phyloP scores from a whole-genome alignment of 495 filamentous ascomycete genomes.

The Podospora pseudoanserina region DNA sequence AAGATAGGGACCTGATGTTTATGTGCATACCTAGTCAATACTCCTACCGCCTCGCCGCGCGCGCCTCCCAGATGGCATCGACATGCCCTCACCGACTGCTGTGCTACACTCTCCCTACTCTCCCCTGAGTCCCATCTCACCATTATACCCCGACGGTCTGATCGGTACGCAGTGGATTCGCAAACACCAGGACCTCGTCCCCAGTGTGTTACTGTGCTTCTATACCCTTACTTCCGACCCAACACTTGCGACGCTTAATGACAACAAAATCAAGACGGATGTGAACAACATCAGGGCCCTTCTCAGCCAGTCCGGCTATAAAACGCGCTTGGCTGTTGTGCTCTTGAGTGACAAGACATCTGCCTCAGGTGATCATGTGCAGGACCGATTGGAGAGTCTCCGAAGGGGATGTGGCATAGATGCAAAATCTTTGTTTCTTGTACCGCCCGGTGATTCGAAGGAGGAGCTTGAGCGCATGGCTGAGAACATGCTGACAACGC shows the following conservation, averaged over 20 bases:
- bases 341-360: slow-evolving; percentile 67
- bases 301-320: slow-evolving; percentile 65
- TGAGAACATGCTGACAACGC: slow-evolving; percentile 56
- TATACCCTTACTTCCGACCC: slow-evolving; percentile 65
- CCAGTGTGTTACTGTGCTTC: slow-evolving; percentile 74
- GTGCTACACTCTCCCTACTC: slow-evolving; percentile 84
- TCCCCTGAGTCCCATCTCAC: slow-evolving; percentile 73
- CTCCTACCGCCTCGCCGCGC: slow-evolving; percentile 51
- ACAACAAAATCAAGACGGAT: slow-evolving; percentile 85
- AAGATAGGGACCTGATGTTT: neutral
- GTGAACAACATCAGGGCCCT: slow-evolving; percentile 70
- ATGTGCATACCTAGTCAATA: slow-evolving; percentile 41
- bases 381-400: slow-evolving; percentile 70
- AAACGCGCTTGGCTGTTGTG: slow-evolving; percentile 69
- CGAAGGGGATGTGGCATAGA: slow-evolving; percentile 75
- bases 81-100: slow-evolving; percentile 41
- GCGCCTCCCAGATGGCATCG: slow-evolving; percentile 45
- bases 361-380: slow-evolving; percentile 51
- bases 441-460: slow-evolving; percentile 41
- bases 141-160: slow-evolving; percentile 81
- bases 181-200: slow-evolving; percentile 80
- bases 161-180: slow-evolving; percentile 75
- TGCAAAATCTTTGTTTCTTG: slow-evolving; percentile 67
- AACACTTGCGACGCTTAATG: slow-evolving; percentile 64
- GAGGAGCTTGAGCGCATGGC: slow-evolving; percentile 61